A percentile compares a stretch with the other conserved stretches of the same genome.
These are phyloP conservation scores for Apophysomyces sp. DNA, from an alignment of 371 early-diverging fungal species.

Conservation along the genomic window DNA sequence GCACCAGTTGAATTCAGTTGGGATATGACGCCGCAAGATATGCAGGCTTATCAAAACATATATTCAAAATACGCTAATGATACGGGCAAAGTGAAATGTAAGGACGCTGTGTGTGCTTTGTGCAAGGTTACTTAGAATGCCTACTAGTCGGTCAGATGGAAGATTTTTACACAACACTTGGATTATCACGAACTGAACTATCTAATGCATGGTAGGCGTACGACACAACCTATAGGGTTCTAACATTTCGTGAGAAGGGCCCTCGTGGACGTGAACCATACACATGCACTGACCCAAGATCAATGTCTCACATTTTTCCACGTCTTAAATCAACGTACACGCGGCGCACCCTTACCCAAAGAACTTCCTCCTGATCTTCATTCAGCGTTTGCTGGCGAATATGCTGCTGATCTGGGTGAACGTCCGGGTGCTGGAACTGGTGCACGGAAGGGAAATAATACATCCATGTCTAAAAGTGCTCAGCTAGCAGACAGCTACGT, in stretches of 20 bases:
- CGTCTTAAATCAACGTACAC: conserved; percentile 58
- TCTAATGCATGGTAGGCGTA: conserved; percentile 55
- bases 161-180: conserved; percentile 59
- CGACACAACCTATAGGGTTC: not conserved
- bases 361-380: conserved; percentile 49
- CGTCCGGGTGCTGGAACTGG: conserved; percentile 51
- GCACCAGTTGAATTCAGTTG: conserved; percentile 64
- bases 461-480: conserved; percentile 51
- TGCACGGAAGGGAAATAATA: conserved; percentile 44
- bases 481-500: conserved; percentile 52
- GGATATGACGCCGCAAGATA: conserved; percentile 73
- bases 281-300: conserved; percentile 62
- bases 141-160: conserved; percentile 60
- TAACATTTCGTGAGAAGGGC: conserved; percentile 30
- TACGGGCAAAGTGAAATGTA: conserved; percentile 66
- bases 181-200: conserved; percentile 58
- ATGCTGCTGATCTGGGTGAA: conserved; percentile 50
- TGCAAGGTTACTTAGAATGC: not conserved
- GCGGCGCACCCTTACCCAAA: conserved; percentile 42
- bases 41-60: conserved; percentile 66
- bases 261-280: conserved; percentile 62
- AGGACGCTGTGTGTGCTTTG: conserved; percentile 2
- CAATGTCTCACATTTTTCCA: conserved; percentile 64
- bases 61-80: conserved; percentile 61
- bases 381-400: conserved; percentile 54